Percentiles rank a stretch among this genome's conserved stretches.
Conservation (phyloP, 768 basidiomycete genomes). For the Sistotremastrum suecicum region DNA sequence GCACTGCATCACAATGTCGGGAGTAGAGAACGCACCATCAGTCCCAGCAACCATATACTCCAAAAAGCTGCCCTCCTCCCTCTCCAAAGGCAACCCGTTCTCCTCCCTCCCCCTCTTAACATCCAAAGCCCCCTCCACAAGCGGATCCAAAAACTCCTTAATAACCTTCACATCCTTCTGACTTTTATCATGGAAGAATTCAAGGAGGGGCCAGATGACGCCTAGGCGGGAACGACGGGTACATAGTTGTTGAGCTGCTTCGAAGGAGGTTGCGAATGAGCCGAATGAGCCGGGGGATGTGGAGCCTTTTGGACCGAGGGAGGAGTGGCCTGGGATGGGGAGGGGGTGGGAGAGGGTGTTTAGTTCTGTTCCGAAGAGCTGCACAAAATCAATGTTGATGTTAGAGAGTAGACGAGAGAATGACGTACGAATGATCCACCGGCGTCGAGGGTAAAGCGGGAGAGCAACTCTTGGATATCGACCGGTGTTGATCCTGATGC, state of each 20-base stretch:
- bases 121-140: slow-evolving; percentile 6
- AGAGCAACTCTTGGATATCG: slow-evolving; percentile 28
- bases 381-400: too few relatives aligned
- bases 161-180: slow-evolving; percentile 9
- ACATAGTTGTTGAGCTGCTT: slow-evolving; percentile 23
- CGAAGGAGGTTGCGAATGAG: slow-evolving; percentile 32
- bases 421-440: too few relatives aligned
- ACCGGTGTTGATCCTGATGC: slow-evolving; percentile 17
- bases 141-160: slow-evolving; percentile 8
- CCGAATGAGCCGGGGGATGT: slow-evolving; percentile 29
- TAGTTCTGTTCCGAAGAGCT: slow-evolving; percentile 31
- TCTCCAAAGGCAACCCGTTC: not conserved
- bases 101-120: not conserved
- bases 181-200: slow-evolving; percentile 26
- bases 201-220: slow-evolving; percentile 27
- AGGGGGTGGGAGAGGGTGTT: slow-evolving; percentile 23
- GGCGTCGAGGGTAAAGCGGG: slow-evolving; percentile 33
- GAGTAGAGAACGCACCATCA: slow-evolving; percentile 8
- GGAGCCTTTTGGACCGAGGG: not conserved
- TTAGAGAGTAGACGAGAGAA: too few relatives aligned
- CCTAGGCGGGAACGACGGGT: slow-evolving; percentile 23
- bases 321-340: slow-evolving; percentile 22
- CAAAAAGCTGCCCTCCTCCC: slow-evolving; percentile 9
- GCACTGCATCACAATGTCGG: slow-evolving; percentile 13
- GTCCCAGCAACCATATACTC: slow-evolving; percentile 10